A percentile compares a stretch with the other conserved stretches of the same genome.
phyloP scores from a whole-genome alignment of 768 basidiomycete species.

The Boletus reticulatus region DNA sequence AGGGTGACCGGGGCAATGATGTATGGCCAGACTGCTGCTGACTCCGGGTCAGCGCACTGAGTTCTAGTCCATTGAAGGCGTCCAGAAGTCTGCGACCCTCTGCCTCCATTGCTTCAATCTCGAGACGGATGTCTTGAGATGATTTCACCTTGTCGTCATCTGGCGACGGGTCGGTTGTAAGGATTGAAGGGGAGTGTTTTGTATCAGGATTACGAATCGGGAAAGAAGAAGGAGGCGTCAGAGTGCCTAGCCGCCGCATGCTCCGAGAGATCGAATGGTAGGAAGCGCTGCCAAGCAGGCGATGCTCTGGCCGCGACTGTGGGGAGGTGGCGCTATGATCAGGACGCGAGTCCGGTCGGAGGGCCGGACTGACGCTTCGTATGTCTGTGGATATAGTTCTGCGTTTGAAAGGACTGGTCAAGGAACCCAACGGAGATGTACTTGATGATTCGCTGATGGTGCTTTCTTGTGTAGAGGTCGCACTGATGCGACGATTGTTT shows the following conservation, averaged over 20 bases:
- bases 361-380: constrained; percentile 22
- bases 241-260: constrained; percentile 40
- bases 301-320: constrained; percentile 37
- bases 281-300: constrained; percentile 21
- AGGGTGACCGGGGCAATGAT: constrained; percentile 28
- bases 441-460: constrained; percentile 45
- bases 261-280: constrained; percentile 46
- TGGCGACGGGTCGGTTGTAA: constrained; percentile 35
- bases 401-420: constrained; percentile 36
- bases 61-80: constrained; percentile 76
- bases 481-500: constrained; percentile 32
- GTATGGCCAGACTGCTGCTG: constrained; percentile 23
- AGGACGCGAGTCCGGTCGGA: constrained; percentile 36
- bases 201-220: constrained; percentile 31
- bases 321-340: constrained; percentile 42
- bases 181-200: constrained; percentile 35
- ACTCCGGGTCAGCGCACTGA: constrained; percentile 55
- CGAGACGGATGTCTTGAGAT: constrained; percentile 60
- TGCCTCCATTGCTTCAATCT: constrained; percentile 67
- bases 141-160: constrained; percentile 60
- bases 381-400: constrained; percentile 47
- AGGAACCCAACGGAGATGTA: constrained; percentile 31
- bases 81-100: constrained; percentile 71
- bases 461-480: constrained; percentile 42
- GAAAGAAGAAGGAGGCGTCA: constrained; percentile 61